Evolutionary conservation across 768 basidiomycete genomes (phyloP).

Genomic region (Boletus pseudo-olivaceus): DNA sequence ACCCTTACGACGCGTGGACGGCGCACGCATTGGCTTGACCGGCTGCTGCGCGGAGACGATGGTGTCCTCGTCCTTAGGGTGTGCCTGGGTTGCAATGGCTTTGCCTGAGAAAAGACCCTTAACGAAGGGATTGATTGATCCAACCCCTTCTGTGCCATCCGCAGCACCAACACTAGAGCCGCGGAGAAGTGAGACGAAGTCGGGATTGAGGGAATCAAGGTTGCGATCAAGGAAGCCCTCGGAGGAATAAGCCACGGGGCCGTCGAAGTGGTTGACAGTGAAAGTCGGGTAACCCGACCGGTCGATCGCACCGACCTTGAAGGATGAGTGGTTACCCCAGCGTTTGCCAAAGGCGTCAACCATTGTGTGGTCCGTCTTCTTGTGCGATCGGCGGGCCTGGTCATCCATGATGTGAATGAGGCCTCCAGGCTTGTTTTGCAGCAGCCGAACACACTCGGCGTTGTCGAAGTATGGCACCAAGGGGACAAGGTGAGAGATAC

Average conservation of each 20-base stretch:
- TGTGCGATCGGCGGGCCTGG: constrained; percentile 78
- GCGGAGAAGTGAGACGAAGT: constrained; percentile 86
- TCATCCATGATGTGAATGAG: constrained; percentile 98
- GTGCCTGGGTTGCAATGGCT: constrained; percentile 87
- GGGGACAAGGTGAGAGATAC: constrained; percentile 66
- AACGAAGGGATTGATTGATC: constrained; percentile 88
- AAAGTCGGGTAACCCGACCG: constrained; percentile 82
- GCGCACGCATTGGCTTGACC: constrained; percentile 91
- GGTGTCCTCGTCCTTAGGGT: constrained; percentile 91
- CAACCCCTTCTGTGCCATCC: constrained; percentile 61
- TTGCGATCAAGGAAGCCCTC: constrained; percentile 90
- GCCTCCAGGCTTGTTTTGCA: constrained; percentile 86
- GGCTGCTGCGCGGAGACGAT: constrained; percentile 93
- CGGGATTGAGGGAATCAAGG: constrained; percentile 84
- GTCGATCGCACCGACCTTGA: constrained; percentile 77
- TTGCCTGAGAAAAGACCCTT: constrained; percentile 85
- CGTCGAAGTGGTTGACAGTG: constrained; percentile 89
- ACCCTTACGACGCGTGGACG: constrained; percentile 81
- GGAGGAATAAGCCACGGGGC: constrained; percentile 86
- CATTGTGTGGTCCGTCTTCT: constrained; percentile 94
- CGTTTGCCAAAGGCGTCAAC: constrained; percentile 91
- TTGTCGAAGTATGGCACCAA: constrained; percentile 85
- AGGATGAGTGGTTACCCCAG: constrained; percentile 90
- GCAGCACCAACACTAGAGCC: constrained; percentile 40
- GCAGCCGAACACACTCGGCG: constrained; percentile 78